Evolutionary conservation across 2,329 filamentous ascomycete genomes (phyloP).

Genomic region (Clathrospora elynae): DNA sequence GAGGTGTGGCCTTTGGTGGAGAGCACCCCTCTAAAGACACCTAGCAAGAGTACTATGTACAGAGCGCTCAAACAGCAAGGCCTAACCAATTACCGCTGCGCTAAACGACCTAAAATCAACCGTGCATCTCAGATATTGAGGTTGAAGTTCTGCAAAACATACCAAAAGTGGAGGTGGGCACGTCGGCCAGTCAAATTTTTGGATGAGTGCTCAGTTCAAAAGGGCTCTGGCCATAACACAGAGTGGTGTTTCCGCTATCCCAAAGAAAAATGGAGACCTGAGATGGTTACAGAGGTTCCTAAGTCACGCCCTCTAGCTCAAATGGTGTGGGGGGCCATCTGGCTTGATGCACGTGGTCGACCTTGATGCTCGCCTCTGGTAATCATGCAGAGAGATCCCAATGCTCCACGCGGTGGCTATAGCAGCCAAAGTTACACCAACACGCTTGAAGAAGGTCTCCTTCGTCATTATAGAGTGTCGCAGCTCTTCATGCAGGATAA

Average conservation of each 20-base stretch:
- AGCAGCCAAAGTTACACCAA: not conserved
- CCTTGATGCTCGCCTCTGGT: not conserved
- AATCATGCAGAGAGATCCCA: slow-evolving; percentile 2
- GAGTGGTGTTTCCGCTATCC: slow-evolving; percentile 1
- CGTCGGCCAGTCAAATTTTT: slow-evolving; percentile 2
- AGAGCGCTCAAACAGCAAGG: not conserved
- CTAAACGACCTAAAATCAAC: not conserved
- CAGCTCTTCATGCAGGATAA: not conserved
- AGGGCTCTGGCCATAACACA: slow-evolving; percentile 1
- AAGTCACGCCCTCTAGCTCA: not conserved
- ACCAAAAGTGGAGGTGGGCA: not conserved
- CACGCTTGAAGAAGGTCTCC: not conserved
- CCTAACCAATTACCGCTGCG: not conserved
- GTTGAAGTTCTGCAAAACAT: not conserved
- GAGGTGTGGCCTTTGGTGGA: too few relatives aligned
- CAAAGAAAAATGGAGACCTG: not conserved
- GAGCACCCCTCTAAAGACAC: not conserved
- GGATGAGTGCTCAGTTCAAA: slow-evolving; percentile 7
- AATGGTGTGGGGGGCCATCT: not conserved
- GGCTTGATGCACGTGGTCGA: slow-evolving; percentile 4
- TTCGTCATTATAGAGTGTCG: not conserved
- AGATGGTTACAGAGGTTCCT: not conserved
- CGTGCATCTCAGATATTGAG: not conserved
- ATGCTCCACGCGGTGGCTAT: slow-evolving; percentile 1
- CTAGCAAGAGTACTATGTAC: not conserved